These are phyloP conservation scores for Leccinum variicolor DNA, from an alignment of 768 basidiomycete genomes.

Conservation along the genomic window DNA sequence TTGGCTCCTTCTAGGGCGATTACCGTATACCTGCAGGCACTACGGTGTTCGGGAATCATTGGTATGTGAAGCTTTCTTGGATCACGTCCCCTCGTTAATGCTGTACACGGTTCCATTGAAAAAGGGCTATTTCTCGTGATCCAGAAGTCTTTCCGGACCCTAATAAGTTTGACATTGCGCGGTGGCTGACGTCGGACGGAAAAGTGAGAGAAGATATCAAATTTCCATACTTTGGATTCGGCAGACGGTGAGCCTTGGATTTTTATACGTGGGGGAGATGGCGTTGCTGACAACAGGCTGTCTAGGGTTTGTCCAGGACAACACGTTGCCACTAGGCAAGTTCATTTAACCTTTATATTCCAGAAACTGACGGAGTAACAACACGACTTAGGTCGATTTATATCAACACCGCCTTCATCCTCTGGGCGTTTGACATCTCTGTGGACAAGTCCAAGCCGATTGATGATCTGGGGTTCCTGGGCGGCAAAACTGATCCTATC, in stretches of 20 bases:
- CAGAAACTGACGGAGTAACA: not conserved
- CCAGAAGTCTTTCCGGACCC: conserved; percentile 36
- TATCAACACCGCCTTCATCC: conserved; percentile 54
- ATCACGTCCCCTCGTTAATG: not conserved
- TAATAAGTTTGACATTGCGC: conserved; percentile 32
- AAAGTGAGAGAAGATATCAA: conserved; percentile 43
- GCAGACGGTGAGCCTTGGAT: conserved; percentile 29
- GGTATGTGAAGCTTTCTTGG: conserved; percentile 1
- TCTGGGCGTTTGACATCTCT: conserved; percentile 57
- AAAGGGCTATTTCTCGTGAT: conserved; percentile 36
- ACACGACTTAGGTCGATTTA: conserved; percentile 46
- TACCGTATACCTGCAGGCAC: conserved; percentile 21
- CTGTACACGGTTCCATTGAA: not conserved
- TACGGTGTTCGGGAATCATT: conserved; percentile 18
- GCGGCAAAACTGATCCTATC: conserved; percentile 40
- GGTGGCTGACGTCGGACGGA: conserved; percentile 24
- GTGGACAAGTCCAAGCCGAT: conserved; percentile 47
- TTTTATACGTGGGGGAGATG: not conserved
- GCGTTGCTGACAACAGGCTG: not conserved
- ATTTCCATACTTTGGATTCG: conserved; percentile 51
- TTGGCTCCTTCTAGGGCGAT: conserved; percentile 6
- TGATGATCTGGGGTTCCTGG: conserved; percentile 54
- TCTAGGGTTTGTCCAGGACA: conserved; percentile 57
- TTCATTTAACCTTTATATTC: not conserved
- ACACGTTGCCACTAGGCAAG: conserved; percentile 45